A percentile compares a stretch with the other conserved stretches of the same genome.
Conservation (phyloP, 495 filamentous ascomycete genomes). For the Letharia lupina region DNA sequence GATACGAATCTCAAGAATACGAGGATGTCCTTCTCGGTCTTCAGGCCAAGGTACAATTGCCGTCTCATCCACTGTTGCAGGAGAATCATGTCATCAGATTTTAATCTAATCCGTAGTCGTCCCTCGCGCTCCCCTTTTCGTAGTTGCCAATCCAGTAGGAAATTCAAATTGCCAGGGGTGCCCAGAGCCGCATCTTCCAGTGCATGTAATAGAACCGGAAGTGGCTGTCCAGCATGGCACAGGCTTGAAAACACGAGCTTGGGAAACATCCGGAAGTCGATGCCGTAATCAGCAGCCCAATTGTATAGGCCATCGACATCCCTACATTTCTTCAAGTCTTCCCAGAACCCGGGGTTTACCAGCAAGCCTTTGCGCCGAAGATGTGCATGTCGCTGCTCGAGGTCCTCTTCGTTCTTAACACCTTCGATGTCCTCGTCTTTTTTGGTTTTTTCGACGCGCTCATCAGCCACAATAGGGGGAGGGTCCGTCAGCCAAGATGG, state of each 20-base stretch:
- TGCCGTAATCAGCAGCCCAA: neutral
- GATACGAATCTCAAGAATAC: slow-evolving; percentile 30
- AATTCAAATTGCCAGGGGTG: slow-evolving; percentile 33
- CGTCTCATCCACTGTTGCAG: slow-evolving; percentile 30
- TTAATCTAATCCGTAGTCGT: neutral
- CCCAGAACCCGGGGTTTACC: neutral
- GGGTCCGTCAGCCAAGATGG: slow-evolving; percentile 18
- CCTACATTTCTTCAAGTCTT: slow-evolving; percentile 15
- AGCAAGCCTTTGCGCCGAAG: neutral
- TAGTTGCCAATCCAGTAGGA: slow-evolving; percentile 25
- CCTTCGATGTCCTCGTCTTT: neutral
- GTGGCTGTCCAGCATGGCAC: slow-evolving; percentile 19
- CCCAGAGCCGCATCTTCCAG: slow-evolving; percentile 39
- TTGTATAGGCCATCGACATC: slow-evolving; percentile 5
- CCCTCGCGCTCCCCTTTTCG: neutral
- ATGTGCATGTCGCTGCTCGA: neutral
- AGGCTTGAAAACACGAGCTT: slow-evolving; percentile 36
- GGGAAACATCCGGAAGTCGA: slow-evolving; percentile 28
- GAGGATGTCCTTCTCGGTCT: slow-evolving; percentile 33
- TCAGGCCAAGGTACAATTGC: slow-evolving; percentile 35
- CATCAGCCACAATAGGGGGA: neutral
- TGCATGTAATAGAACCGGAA: slow-evolving; percentile 33
- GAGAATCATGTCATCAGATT: slow-evolving; percentile 2
- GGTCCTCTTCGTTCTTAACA: neutral
- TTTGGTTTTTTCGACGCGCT: neutral